These are phyloP conservation scores for Ganoderma sinense DNA, from an alignment of 1,284 basidiomycete species.

Conservation along the genomic window DNA sequence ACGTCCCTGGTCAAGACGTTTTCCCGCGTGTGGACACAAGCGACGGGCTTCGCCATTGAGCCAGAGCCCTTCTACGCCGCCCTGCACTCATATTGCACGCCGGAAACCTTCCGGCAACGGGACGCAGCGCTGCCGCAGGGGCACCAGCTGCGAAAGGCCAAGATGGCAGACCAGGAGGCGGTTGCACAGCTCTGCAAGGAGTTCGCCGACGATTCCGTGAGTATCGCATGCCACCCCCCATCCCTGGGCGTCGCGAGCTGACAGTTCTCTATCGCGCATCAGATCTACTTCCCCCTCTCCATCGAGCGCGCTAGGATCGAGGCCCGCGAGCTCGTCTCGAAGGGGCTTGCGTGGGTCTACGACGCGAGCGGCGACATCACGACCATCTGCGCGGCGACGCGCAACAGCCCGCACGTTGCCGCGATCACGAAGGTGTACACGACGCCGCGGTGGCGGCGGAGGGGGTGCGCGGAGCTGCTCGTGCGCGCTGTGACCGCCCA, in stretches of 20 bases:
- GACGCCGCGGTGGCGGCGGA: slow-evolving; percentile 48
- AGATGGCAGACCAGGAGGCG: slow-evolving; percentile 41
- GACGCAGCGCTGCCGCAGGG: slow-evolving; percentile 36
- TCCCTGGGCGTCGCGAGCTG: slow-evolving; percentile 6
- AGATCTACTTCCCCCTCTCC: slow-evolving; percentile 48
- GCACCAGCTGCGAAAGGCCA: slow-evolving; percentile 45
- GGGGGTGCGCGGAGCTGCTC: slow-evolving; percentile 54
- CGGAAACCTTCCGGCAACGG: slow-evolving; percentile 41
- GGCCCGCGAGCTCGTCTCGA: slow-evolving; percentile 50
- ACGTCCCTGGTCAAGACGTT: slow-evolving; percentile 48
- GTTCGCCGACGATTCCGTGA: slow-evolving; percentile 55
- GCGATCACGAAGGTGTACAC: slow-evolving; percentile 62
- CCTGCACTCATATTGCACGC: slow-evolving; percentile 49
- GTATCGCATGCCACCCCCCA: slow-evolving; percentile 24
- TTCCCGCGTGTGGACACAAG: slow-evolving; percentile 45
- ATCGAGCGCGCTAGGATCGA: slow-evolving; percentile 46
- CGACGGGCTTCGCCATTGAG: slow-evolving; percentile 44
- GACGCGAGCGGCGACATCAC: slow-evolving; percentile 48
- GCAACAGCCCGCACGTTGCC: slow-evolving; percentile 50
- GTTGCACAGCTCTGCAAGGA: slow-evolving; percentile 54
- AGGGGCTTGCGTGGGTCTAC: slow-evolving; percentile 56
- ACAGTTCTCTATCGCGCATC: slow-evolving; percentile 19
- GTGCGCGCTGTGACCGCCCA: slow-evolving; percentile 51
- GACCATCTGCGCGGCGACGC: slow-evolving; percentile 57
- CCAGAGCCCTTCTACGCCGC: slow-evolving; percentile 54